Evolutionary conservation across 2,329 filamentous ascomycete genomes (phyloP), one percentile per base, ranked within the genome.

Genomic region (Huntiella decipiens): DNA sequence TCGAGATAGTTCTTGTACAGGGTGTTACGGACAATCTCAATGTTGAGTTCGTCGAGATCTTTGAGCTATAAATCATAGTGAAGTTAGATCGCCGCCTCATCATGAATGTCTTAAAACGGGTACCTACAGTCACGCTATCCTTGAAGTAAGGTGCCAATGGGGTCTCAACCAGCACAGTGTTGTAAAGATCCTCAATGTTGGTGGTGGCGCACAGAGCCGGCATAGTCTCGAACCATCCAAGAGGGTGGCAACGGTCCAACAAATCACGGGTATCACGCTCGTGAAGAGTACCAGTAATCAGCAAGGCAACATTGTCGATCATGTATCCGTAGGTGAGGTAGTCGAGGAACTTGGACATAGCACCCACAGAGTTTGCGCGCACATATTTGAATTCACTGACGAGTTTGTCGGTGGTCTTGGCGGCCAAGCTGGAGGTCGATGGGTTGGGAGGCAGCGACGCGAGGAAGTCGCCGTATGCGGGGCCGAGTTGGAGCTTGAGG

Each of bases 1-100:
- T 98, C 91, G 5, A 98, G 74, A 60, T 98, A 98, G 69, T 96
- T 96, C 73, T 98, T 98, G 71, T 96, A 98, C 33, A 98, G 70
- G 1, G 87, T 98, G 65, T 98, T 98, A 52, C 92, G 81, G 49
- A 98, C 83, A 62, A 98, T 98, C 66, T 98, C 91, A 56, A 98
- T 98, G 66, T 98, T 98, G 57, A 98, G 71, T 68, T 98, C 92
- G 63, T 98, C 91, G 43, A 98, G 72, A 60, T 98, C 91, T 61
- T 95, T 86, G 62, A 95, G 87, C 48, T 50, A 39, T 15, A 13
- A 3, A 17, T 5, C 17, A 12, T 35, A 19, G 13, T 31, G 3
- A 36, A 8, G 42, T 50, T 45, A 50, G 48, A 43, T 38, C 28
- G 11, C 12, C 8, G 4, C 22, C 16, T 13, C 35, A 4, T 48